These are phyloP conservation scores for Elaeis guineensis DNA, from an alignment of 176 grass and related monocot genomes.

Conservation along the genomic window DNA sequence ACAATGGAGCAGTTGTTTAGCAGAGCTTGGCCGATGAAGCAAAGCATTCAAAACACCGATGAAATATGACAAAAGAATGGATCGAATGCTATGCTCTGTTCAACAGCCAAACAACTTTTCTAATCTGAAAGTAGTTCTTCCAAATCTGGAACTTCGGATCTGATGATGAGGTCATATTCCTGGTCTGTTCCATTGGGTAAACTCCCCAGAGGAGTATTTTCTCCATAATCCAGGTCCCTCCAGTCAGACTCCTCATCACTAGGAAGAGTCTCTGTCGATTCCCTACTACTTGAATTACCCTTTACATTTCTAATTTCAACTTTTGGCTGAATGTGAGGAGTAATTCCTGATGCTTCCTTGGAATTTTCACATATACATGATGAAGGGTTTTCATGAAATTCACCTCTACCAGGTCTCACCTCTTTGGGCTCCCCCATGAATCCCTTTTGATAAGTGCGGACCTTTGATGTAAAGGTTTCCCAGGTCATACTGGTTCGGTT, in stretches of 20 bases:
- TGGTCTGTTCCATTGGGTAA: constrained; percentile 13
- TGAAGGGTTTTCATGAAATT: constrained; percentile 68
- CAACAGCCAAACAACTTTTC: background rate
- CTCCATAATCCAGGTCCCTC: constrained; percentile 24
- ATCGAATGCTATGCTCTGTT: no score
- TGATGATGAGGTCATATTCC: constrained; percentile 28
- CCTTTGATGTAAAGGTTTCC: constrained; percentile 46
- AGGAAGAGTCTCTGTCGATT: constrained; percentile 15
- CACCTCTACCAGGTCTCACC: constrained; percentile 52
- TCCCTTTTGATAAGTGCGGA: constrained; percentile 43
- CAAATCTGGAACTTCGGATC: constrained; percentile 40
- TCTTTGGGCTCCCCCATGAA: constrained; percentile 76
- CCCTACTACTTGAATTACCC: background rate
- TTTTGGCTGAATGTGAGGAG: constrained; percentile 1
- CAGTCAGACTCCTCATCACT: constrained; percentile 25
- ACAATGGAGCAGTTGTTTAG: no score
- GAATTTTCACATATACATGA: constrained; percentile 57
- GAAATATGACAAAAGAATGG: no score
- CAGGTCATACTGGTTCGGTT: constrained; percentile 57
- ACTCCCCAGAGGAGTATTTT: constrained; percentile 25
- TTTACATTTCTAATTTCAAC: background rate
- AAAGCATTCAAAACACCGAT: no score
- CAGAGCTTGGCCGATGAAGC: no score
- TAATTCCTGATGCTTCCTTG: constrained; percentile 1
- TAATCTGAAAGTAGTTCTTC: constrained; percentile 64